Evolutionary conservation across 179 eudicot genomes (phyloP).

Genomic region (Silene coronaria): DNA sequence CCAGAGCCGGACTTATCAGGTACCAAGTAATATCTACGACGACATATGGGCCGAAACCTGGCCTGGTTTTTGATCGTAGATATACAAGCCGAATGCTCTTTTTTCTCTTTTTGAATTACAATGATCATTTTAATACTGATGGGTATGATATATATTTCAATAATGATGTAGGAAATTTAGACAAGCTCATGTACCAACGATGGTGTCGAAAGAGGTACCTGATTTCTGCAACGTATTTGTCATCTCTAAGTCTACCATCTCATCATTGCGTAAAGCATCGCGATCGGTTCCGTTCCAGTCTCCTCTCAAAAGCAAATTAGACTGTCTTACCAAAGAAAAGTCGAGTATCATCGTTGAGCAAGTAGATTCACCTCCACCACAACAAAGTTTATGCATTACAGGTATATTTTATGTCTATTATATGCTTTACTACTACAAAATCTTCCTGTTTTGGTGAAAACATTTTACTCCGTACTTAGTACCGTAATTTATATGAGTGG

Average conservation of each 20-base stretch:
- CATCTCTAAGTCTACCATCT: constrained; percentile 65
- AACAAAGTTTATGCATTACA: constrained; percentile 34
- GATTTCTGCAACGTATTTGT: constrained; percentile 80
- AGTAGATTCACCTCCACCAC: constrained; percentile 33
- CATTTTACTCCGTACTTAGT: too few species aligned
- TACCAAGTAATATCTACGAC: constrained; percentile 12
- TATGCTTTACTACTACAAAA: not conserved
- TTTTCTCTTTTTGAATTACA: too few species aligned
- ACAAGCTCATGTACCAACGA: constrained; percentile 23
- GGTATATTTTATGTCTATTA: constrained; percentile 30
- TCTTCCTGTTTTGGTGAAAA: not conserved
- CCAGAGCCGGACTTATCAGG: constrained; percentile 68
- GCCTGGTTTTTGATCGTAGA: too few species aligned
- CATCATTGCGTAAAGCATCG: constrained; percentile 28
- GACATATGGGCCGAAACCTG: too few species aligned
- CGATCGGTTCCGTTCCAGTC: constrained; percentile 32
- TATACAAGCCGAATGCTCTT: too few species aligned
- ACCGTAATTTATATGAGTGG: too few species aligned
- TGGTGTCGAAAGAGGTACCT: constrained; percentile 55
- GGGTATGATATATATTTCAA: not conserved
- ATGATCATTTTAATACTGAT: too few species aligned
- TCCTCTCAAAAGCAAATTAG: constrained; percentile 36
- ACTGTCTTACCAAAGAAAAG: constrained; percentile 29
- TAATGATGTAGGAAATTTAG: constrained; percentile 27
- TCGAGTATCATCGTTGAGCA: constrained; percentile 12